phyloP scores from a whole-genome alignment of 805 yeast species.

The Candida ipomoeae region DNA sequence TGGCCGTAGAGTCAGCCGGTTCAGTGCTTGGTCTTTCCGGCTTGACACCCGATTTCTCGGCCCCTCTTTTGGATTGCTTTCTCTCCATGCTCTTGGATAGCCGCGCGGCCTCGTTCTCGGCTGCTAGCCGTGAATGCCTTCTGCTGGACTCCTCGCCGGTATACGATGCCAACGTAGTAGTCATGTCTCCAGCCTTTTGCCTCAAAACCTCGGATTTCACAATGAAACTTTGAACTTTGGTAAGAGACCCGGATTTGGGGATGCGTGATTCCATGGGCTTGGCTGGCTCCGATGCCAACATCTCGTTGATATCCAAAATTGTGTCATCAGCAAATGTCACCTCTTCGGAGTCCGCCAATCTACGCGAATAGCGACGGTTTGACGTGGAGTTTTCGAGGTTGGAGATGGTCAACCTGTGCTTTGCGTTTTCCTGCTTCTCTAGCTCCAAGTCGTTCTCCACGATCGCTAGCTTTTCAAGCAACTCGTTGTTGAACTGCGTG shows the following conservation, averaged over 20 bases:
- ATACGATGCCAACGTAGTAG: slow-evolving; percentile 9
- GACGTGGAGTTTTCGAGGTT: slow-evolving; percentile 9
- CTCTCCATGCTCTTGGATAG: not conserved
- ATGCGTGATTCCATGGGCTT: slow-evolving; percentile 3
- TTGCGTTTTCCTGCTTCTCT: slow-evolving; percentile 15
- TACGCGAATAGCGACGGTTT: not conserved
- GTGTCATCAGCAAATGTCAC: slow-evolving; percentile 17
- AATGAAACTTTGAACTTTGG: slow-evolving; percentile 29
- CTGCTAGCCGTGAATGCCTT: not conserved
- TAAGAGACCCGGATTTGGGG: slow-evolving; percentile 28
- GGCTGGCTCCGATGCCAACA: slow-evolving; percentile 17
- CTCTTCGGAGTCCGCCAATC: slow-evolving; percentile 10
- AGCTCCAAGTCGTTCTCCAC: slow-evolving; percentile 36
- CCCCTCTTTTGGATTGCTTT: not conserved
- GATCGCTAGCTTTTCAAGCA: slow-evolving; percentile 39
- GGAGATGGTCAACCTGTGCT: slow-evolving; percentile 12
- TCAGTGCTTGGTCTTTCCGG: not conserved
- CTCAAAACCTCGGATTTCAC: slow-evolving; percentile 16
- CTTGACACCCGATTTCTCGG: not conserved
- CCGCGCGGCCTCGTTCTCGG: not conserved
- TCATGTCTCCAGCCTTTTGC: slow-evolving; percentile 16
- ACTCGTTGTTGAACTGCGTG: slow-evolving; percentile 38
- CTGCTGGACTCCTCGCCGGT: slow-evolving; percentile 4
- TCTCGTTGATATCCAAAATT: slow-evolving; percentile 16
- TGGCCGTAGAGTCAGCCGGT: not conserved